These are phyloP conservation scores for Zychaea mexicana DNA, from an alignment of 371 early-diverging fungal genomes.

Conservation along the genomic window DNA sequence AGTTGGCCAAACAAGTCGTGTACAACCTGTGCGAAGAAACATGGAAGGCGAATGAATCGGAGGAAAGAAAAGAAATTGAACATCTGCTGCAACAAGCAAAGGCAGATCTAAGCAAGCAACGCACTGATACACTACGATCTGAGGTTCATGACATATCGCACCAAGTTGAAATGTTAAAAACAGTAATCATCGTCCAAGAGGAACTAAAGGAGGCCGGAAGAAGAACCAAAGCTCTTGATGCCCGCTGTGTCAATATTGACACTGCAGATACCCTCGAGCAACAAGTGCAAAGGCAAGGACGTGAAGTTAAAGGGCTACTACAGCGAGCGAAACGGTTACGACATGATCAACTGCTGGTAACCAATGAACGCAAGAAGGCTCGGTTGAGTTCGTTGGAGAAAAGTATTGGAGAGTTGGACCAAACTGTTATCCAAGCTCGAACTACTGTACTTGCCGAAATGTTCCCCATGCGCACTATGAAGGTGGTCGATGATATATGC, in stretches of 20 bases:
- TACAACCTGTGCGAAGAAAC: no score
- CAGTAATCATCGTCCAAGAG: no score
- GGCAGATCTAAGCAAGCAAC: no score
- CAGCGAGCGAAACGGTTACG: not conserved
- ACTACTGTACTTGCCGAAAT: not conserved
- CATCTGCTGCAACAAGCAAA: no score
- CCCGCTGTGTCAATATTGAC: not conserved
- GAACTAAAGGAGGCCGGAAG: no score
- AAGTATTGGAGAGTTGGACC: not conserved
- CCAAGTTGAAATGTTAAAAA: no score
- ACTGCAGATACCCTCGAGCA: not conserved
- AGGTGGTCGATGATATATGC: not conserved
- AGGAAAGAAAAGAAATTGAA: no score
- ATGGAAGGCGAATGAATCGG: no score
- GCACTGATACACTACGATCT: no score
- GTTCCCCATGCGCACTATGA: not conserved
- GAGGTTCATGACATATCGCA: no score
- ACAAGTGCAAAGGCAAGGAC: not conserved
- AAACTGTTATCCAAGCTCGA: not conserved
- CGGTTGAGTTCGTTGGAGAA: not conserved
- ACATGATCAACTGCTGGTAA: not conserved
- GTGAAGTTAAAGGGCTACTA: not conserved
- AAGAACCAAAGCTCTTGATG: not conserved
- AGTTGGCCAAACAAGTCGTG: not conserved
- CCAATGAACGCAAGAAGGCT: not conserved